Base-by-base conservation (phyloP, 2,329 filamentous ascomycete genomes). In the Nothomitra cinnamomea region DNA sequence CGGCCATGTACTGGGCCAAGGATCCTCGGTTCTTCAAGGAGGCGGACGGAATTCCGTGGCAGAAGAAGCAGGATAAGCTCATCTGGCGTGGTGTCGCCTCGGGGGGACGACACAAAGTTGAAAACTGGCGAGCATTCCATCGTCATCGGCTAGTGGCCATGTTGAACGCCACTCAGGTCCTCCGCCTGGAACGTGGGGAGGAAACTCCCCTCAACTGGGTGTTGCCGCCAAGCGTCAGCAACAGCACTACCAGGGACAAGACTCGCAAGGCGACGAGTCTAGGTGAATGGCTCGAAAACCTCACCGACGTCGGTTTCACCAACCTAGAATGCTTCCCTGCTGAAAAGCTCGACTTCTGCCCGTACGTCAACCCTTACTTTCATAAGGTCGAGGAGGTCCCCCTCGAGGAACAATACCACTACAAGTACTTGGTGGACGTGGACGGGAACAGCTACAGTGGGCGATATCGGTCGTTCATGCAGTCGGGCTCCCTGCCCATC, bases 391-490 rank as follows among this genome's bases (percentile, higher is more conserved):
- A 64, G 2, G 13, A 32, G 15, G 19, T 49, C 6, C n/a, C n/a
- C 8, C 67, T 71, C 63, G 58, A 60, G 3, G 58, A 71, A n/a
- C 67, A 70, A 56, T 75, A 70, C 60, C 56, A 62, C 2, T 70
- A 72, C 67, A 89, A 87, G 63, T 85, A 78, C 61, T 71, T 90
- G 1, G 78, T 83, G 0, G 86, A 92, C 63, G 76, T 90, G 54
- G 86, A 90, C 64, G 86, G 85, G 28, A 81, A 84, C 67, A 79
- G 75, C 1, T 84, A 83, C 61, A 82, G 77, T 24, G 82, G 81
- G 1, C 76, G 82, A 4, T 86, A 82, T 61, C 73, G 80, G 3
- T 78, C 76, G 0, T 87, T 89, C 63, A 69, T 90, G 22, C 72
- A 76, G 35, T 84, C 79, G 28, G 84, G 78, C 1, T 81, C 77